Base-by-base conservation (phyloP, 257 asterid species). In the Cruciata laevipes region DNA sequence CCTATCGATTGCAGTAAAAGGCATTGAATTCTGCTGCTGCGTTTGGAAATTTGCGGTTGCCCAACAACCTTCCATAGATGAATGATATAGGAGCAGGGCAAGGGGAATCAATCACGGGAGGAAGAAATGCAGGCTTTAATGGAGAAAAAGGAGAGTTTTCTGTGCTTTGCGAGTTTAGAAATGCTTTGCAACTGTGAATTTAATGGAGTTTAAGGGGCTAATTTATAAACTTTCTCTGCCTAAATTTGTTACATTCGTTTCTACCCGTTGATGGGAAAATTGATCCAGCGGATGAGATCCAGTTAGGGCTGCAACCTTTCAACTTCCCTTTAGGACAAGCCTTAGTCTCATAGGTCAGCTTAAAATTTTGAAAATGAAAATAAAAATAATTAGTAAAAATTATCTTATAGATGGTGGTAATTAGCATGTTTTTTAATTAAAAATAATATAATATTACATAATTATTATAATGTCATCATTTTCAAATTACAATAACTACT, bases 291-390 rank as follows among this genome's bases (percentile, higher is more conserved):
- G 61, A 56, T 3, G 61, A 56, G 61, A 23, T 56, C 23, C 23
- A 11, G 32, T 56, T 11, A 2, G 31, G 31, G 11, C 4, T 53
- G 60, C 2, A 56, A 56, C 61, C 10, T 32, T 16, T 56, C 30
- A 14, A 56, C 61, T 56, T 56, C 61, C 61, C 31, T 56, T 23
- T 56, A 47, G 17, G 61, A 53, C 61, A 56, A 56, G 20, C 55
- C 6, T 47, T 47, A 13, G 20, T 14, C 16, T 17, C 20, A 5
- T n/a, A 5, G 27, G 60, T 53, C 23, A 56, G 31, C 5, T 20
- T 3, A 59, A 59, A 59, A 6, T n/a, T n/a, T n/a, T n/a, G 65
- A n/a, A n/a, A 71, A 3, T 67, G 55, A 63, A 66, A 69, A 62
- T 2, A 4, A 4, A 4, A 3, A 0, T 3, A 13, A 47, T 44